A percentile compares a stretch with the other conserved stretches of the same genome.
Evolutionary conservation across 208 protist species (phyloP).

Genomic region (Acanthamoeba lugdunensis): DNA sequence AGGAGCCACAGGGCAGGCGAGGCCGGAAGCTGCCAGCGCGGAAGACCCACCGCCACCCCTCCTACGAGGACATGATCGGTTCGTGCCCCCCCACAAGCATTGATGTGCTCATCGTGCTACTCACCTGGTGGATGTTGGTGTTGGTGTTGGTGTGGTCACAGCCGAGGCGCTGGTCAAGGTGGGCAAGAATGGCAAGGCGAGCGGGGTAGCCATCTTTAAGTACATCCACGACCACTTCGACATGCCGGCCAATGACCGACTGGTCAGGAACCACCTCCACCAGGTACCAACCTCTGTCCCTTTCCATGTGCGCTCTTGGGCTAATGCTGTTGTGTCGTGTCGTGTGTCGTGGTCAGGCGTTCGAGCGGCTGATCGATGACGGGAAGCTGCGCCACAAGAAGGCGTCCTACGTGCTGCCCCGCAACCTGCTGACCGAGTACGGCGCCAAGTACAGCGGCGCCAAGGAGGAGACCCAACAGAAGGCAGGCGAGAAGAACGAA

Average conservation of each 20-base stretch:
- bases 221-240: conserved; percentile 67
- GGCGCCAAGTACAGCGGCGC: neutral
- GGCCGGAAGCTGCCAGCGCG: neutral
- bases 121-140: neutral
- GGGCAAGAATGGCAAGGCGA: conserved; percentile 65
- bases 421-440: conserved; percentile 10
- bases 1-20: neutral
- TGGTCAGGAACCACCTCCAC: conserved; percentile 52
- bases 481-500: neutral
- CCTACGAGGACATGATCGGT: conserved; percentile 64
- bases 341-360: neutral
- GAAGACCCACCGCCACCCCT: neutral
- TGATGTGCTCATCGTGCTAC: too few relatives aligned
- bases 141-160: neutral
- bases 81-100: neutral
- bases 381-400: conserved; percentile 60
- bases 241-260: conserved; percentile 49
- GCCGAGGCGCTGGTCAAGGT: conserved; percentile 46
- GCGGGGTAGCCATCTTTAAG: conserved; percentile 43
- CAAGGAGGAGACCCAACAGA: neutral
- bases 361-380: conserved; percentile 14
- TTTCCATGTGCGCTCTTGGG: too few relatives aligned
- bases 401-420: conserved; percentile 34
- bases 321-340: neutral
- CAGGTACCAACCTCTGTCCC: neutral